A percentile compares a stretch with the other conserved stretches of the same genome.
Conservation (phyloP, 441 rosid genomes). For the Pelargonium fulgidum region DNA sequence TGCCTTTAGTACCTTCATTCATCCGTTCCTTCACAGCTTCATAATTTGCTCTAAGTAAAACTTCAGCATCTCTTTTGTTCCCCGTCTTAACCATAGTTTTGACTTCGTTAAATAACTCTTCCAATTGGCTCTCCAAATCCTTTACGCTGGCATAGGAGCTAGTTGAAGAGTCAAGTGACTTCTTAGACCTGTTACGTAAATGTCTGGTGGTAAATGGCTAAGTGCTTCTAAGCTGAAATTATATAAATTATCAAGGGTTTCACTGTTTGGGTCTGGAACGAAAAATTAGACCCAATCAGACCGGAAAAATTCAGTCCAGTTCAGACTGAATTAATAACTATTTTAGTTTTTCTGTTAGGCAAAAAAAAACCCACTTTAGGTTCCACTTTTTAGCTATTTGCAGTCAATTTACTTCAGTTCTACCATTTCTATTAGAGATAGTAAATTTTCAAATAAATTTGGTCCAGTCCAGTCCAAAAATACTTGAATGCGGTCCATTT, state of each 20-base stretch:
- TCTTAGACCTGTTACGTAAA: constrained; percentile 32
- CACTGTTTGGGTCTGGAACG: constrained; percentile 8
- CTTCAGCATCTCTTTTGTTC: constrained; percentile 51
- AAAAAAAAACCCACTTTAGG: too few relatives aligned
- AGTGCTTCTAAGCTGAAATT: constrained; percentile 8
- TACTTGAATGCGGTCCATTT: too few relatives aligned
- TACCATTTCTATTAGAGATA: too few relatives aligned
- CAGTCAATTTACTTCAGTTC: too few relatives aligned
- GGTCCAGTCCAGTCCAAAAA: too few relatives aligned
- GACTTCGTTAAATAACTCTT: constrained; percentile 64
- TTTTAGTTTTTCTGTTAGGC: too few relatives aligned
- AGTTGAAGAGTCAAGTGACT: constrained; percentile 23
- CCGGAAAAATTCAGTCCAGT: too few relatives aligned
- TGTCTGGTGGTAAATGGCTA: background rate
- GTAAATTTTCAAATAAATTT: too few relatives aligned
- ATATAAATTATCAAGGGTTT: constrained; percentile 14
- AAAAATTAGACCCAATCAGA: background rate
- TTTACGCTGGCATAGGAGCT: constrained; percentile 29
- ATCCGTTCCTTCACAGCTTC: constrained; percentile 63
- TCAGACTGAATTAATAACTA: too few relatives aligned
- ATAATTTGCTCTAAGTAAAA: constrained; percentile 74
- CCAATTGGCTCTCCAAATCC: constrained; percentile 59
- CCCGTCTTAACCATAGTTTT: constrained; percentile 51
- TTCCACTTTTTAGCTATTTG: too few relatives aligned
- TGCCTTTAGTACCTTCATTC: constrained; percentile 45